These are phyloP conservation scores for Blastocystis sp. DNA, from an alignment of 352 stramenopile genomes.

Conservation along the genomic window DNA sequence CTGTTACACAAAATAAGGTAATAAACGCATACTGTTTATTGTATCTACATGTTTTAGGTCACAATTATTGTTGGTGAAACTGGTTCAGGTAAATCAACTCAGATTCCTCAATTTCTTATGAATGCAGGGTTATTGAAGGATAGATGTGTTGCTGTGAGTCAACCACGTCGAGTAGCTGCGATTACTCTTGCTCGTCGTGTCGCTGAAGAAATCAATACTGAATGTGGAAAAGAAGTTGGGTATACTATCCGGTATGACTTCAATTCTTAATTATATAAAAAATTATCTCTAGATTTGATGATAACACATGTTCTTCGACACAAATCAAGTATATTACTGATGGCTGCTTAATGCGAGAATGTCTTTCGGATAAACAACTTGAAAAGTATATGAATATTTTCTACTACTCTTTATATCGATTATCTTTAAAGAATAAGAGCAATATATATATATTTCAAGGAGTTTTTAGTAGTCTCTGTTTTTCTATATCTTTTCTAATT, in stretches of 20 bases:
- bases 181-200: constrained; percentile 77
- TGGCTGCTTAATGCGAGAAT: constrained; percentile 51
- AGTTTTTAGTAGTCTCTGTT: too few relatives aligned
- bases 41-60: too few relatives aligned
- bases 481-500: neutral
- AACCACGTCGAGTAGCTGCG: constrained; percentile 77
- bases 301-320: constrained; percentile 55
- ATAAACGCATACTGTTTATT: too few relatives aligned
- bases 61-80: constrained; percentile 78
- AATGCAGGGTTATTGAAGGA: constrained; percentile 27
- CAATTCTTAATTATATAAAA: constrained; percentile 51
- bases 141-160: constrained; percentile 39
- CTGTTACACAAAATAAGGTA: constrained; percentile 9
- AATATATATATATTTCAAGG: too few relatives aligned
- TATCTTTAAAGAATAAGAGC: too few relatives aligned
- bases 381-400: too few relatives aligned
- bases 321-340: constrained; percentile 67
- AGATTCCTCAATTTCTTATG: constrained; percentile 37
- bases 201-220: constrained; percentile 60
- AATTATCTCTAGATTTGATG: constrained; percentile 71
- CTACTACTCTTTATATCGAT: too few relatives aligned
- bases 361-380: constrained; percentile 59
- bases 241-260: constrained; percentile 1
- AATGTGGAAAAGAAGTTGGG: constrained; percentile 20
- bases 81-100: constrained; percentile 73